Percentiles rank a stretch among this genome's conserved stretches.
Conservation (phyloP, 441 rosid genomes). For the Populus trichocarpa region DNA sequence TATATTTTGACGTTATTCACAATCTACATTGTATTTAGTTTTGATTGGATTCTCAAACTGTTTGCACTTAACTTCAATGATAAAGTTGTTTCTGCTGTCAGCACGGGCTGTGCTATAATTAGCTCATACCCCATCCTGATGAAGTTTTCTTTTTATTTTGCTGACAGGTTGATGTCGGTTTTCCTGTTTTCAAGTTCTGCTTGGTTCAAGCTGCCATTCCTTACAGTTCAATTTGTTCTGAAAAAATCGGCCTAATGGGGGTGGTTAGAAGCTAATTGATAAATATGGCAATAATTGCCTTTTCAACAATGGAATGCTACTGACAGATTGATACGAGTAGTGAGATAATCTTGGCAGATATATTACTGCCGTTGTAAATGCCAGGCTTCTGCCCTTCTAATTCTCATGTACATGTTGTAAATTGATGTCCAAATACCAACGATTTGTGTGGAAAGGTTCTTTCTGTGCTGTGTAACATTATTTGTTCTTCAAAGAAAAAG, state of each 20-base stretch:
- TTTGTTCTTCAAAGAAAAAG: slow-evolving; percentile 32
- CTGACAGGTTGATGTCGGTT: slow-evolving; percentile 54
- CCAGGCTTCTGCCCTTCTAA: slow-evolving; percentile 27
- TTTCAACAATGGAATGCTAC: slow-evolving; percentile 29
- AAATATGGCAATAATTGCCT: slow-evolving; percentile 21
- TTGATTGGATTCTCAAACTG: background rate
- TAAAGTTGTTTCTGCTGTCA: background rate
- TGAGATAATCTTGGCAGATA: slow-evolving; percentile 18
- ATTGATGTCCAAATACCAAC: slow-evolving; percentile 45
- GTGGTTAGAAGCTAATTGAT: slow-evolving; percentile 38
- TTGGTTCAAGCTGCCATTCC: slow-evolving; percentile 9
- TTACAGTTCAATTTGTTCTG: slow-evolving; percentile 2
- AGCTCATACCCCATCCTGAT: background rate
- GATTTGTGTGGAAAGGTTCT: slow-evolving; percentile 50
- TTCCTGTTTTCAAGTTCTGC: slow-evolving; percentile 15
- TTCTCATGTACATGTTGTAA: slow-evolving; percentile 74
- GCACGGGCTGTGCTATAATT: background rate
- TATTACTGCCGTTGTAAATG: slow-evolving; percentile 24
- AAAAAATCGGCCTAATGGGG: slow-evolving; percentile 30
- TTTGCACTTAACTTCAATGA: background rate
- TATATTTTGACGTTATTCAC: background rate
- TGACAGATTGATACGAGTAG: slow-evolving; percentile 46
- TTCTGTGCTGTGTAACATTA: slow-evolving; percentile 42
- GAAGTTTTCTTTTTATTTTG: slow-evolving; percentile 1
- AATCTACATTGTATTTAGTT: background rate